Evolutionary conservation across 192 early-diverging fungal genomes (phyloP), one percentile per base, ranked within the genome.

Genomic region (Piromyces sp.): DNA sequence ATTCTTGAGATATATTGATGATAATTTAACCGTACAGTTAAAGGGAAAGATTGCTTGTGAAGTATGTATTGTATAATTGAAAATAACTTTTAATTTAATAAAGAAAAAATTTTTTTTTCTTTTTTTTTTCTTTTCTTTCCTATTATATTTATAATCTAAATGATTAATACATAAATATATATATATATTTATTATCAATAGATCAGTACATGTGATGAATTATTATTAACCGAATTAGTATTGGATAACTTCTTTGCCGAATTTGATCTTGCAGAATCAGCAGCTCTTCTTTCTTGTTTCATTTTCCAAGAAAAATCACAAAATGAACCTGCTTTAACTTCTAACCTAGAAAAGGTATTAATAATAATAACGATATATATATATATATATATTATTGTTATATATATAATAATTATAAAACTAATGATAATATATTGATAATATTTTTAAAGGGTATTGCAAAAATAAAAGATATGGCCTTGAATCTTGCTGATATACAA

Each of bases 31-130:
- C 5, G 96, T 99, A 26, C 94, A 95, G 82, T 91, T 97, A 80
- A 99, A 98, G 87, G 97, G 97, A 29, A 91, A 94, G 5, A 95
- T 99, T 0, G 97, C 96, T 0, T 98, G 96, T 86, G 96, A 97
- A 85, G 90, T 92, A 81, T 29, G 28, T 29, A 12, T 19, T 30
- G 14, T 4, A 13, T 30, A n/a, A n/a, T n/a, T n/a, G n/a, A n/a
- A n/a, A n/a, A n/a, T n/a, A n/a, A n/a, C n/a, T n/a, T n/a, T n/a
- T n/a, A n/a, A n/a, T n/a, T n/a, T n/a, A n/a, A n/a, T n/a, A n/a
- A n/a, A n/a, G n/a, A n/a, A n/a, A n/a, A n/a, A n/a, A n/a, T n/a
- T n/a, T n/a, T n/a, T n/a, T n/a, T n/a, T n/a, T n/a, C n/a, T n/a
- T n/a, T n/a, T n/a, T n/a, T n/a, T n/a, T n/a, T n/a, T n/a, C n/a